phyloP scores from a whole-genome alignment of 2,329 filamentous ascomycete genomes.

The Fusarium sp. region DNA sequence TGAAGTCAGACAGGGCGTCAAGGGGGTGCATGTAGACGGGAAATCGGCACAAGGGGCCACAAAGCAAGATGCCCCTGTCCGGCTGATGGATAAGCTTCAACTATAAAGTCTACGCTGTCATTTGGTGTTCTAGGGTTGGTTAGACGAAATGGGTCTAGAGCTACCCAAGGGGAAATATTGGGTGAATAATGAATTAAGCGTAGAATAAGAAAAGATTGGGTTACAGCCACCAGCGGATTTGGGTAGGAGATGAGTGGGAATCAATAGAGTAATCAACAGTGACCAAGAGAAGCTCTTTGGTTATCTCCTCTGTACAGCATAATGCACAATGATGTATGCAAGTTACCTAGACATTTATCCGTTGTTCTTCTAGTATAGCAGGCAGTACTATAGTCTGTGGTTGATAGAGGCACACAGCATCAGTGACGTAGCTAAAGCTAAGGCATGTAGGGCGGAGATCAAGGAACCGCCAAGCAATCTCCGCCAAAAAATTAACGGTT shows the following conservation, averaged over 20 bases:
- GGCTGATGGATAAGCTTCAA: conserved; percentile 27
- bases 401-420: neutral
- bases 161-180: neutral
- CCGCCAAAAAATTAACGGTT: conserved; percentile 31
- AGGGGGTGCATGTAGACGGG: conserved; percentile 21
- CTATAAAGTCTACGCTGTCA: conserved; percentile 7
- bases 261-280: conserved; percentile 8
- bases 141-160: conserved; percentile 18
- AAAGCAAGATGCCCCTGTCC: conserved; percentile 28
- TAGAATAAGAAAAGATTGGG: neutral
- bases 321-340: neutral
- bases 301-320: neutral
- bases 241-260: neutral
- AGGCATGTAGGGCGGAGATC: conserved; percentile 1
- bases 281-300: neutral
- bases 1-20: conserved; percentile 18
- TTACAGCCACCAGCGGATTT: neutral
- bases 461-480: conserved; percentile 34
- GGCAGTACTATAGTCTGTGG: neutral
- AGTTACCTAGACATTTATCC: neutral
- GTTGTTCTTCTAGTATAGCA: neutral
- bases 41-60: conserved; percentile 28
- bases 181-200: conserved; percentile 17
- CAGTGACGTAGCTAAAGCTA: conserved; percentile 28
- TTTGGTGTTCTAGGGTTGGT: conserved; percentile 8